Percentiles rank a stretch among this genome's conserved stretches.
Evolutionary conservation across 2,329 filamentous ascomycete genomes (phyloP).

Genomic region (Teratosphaeria destructans): DNA sequence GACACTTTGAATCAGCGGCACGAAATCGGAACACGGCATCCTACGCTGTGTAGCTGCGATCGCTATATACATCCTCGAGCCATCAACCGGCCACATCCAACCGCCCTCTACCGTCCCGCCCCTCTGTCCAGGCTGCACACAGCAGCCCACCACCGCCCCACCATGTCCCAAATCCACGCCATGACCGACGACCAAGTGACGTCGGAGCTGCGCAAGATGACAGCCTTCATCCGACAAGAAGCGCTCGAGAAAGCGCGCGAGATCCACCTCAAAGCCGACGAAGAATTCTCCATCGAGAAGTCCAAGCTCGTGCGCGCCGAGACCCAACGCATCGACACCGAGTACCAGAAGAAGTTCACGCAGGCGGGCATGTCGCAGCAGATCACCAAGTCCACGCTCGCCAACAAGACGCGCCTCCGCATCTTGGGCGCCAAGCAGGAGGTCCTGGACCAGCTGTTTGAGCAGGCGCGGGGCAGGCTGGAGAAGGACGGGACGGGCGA

Average conservation of each 20-base stretch:
- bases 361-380: slow-evolving; percentile 97
- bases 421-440: slow-evolving; percentile 82
- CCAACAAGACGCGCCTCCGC: slow-evolving; percentile 90
- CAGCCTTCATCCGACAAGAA: slow-evolving; percentile 98
- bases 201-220: slow-evolving; percentile 99
- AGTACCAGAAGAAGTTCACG: slow-evolving; percentile 99
- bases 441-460: slow-evolving; percentile 82
- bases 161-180: slow-evolving; percentile 86
- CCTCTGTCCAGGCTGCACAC: neutral
- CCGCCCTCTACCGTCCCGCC: neutral
- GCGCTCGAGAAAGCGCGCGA: slow-evolving; percentile 93
- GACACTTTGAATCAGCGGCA: neutral
- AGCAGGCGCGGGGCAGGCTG: slow-evolving; percentile 45
- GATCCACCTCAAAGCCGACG: slow-evolving; percentile 96
- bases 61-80: neutral
- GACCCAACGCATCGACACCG: slow-evolving; percentile 78
- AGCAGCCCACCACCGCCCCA: slow-evolving; percentile 26
- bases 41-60: too few relatives aligned
- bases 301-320: slow-evolving; percentile 96
- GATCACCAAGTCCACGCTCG: slow-evolving; percentile 89
- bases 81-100: neutral
- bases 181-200: slow-evolving; percentile 97
- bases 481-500: slow-evolving; percentile 52
- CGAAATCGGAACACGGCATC: neutral
- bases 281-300: slow-evolving; percentile 98